phyloP scores from a whole-genome alignment of 345 rosid genomes.

The Acer saccharum region DNA sequence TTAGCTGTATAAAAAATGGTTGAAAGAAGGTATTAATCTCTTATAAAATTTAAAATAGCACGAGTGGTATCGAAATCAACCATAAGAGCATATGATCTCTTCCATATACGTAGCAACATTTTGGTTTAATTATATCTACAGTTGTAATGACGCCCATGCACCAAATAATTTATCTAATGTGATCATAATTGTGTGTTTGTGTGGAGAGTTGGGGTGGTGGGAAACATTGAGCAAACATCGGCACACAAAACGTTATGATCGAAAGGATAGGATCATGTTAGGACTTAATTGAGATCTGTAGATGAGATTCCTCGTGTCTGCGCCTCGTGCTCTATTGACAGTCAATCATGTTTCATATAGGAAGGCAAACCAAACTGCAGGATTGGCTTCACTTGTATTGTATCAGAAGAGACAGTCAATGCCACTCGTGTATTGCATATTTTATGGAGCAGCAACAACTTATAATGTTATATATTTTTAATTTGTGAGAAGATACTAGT shows the following conservation, averaged over 20 bases:
- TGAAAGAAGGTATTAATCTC: not conserved
- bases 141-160: not conserved
- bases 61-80: not conserved
- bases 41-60: not conserved
- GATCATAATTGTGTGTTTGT: too few species aligned
- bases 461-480: not conserved
- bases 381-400: not conserved
- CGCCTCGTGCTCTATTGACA: too few species aligned
- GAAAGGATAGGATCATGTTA: not conserved
- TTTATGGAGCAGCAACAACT: not conserved
- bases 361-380: not conserved
- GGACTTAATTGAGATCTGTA: not conserved
- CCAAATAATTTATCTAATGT: not conserved
- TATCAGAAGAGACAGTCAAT: not conserved
- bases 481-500: not conserved
- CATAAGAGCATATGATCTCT: not conserved
- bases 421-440: not conserved
- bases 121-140: too few species aligned
- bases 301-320: conserved; percentile 23
- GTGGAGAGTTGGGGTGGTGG: not conserved
- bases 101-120: too few species aligned
- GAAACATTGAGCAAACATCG: conserved; percentile 14
- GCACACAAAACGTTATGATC: not conserved
- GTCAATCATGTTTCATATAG: not conserved
- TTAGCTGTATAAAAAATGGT: conserved; percentile 2